Evolutionary conservation across 108 stramenopile species (phyloP).

Genomic region (Nitzschia putrida): DNA sequence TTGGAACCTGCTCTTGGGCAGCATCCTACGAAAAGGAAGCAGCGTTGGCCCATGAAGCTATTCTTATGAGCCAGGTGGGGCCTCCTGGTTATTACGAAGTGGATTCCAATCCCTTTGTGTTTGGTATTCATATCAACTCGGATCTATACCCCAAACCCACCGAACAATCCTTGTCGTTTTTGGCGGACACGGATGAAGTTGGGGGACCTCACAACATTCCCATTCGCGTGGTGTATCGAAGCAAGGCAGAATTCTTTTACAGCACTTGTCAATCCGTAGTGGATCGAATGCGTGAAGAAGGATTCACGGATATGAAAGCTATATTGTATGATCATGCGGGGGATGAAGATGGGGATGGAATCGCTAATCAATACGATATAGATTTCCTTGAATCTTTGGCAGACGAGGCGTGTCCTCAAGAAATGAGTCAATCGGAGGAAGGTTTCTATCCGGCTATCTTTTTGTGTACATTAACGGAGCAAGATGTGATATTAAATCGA

Average conservation of each 20-base stretch:
- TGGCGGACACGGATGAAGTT: neutral
- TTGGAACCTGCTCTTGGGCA: conserved; percentile 47
- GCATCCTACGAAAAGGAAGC: conserved; percentile 35
- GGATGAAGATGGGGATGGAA: conserved; percentile 35
- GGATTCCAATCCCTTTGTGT: conserved; percentile 47
- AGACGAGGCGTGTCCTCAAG: conserved; percentile 37
- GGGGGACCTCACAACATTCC: conserved; percentile 17
- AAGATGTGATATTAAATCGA: conserved; percentile 35
- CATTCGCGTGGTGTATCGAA: conserved; percentile 39
- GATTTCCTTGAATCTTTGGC: conserved; percentile 37
- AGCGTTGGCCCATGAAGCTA: conserved; percentile 34
- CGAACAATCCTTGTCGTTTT: conserved; percentile 38
- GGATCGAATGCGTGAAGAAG: conserved; percentile 13
- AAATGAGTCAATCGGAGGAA: too few relatives aligned
- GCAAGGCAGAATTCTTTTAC: conserved; percentile 46
- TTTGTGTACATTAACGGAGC: conserved; percentile 40
- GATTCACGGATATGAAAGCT: conserved; percentile 28
- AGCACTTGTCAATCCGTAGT: conserved; percentile 49
- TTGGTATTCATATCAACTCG: conserved; percentile 59
- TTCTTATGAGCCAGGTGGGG: conserved; percentile 59
- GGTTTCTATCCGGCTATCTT: conserved; percentile 43
- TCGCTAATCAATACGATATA: conserved; percentile 35
- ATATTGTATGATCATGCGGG: conserved; percentile 40
- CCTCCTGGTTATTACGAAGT: conserved; percentile 47
- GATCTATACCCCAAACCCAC: conserved; percentile 45